phyloP scores from a whole-genome alignment of 192 early-diverging fungal species.

The Rhizoclosmatium sp. region DNA sequence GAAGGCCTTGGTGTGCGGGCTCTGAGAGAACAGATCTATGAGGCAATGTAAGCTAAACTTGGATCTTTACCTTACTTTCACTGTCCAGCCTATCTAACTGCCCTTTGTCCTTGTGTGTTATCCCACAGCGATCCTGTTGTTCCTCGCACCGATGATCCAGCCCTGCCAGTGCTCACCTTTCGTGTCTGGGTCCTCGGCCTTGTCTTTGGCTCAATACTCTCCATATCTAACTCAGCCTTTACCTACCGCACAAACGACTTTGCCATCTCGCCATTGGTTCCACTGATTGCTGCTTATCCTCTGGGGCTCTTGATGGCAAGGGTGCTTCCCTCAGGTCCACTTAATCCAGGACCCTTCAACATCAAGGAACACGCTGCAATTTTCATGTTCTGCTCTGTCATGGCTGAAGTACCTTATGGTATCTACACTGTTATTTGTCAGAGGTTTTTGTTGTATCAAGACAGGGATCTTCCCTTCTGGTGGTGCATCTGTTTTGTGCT shows the following conservation, averaged over 20 bases:
- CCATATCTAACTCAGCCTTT: slow-evolving; percentile 39
- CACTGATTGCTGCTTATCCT: slow-evolving; percentile 75
- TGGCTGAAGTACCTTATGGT: not conserved
- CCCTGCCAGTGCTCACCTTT: slow-evolving; percentile 39
- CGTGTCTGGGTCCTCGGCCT: slow-evolving; percentile 36
- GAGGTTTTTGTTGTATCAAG: not conserved
- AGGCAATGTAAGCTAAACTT: not conserved
- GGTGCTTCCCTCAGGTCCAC: slow-evolving; percentile 52
- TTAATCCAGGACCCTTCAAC: slow-evolving; percentile 70
- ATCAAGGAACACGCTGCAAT: slow-evolving; percentile 88
- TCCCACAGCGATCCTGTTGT: not conserved
- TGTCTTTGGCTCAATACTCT: slow-evolving; percentile 13
- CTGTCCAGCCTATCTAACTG: too few relatives aligned
- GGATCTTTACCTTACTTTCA: too few relatives aligned
- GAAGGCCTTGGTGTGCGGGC: too few relatives aligned
- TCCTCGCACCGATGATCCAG: slow-evolving; percentile 39
- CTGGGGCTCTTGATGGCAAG: slow-evolving; percentile 52
- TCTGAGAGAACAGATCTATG: not conserved
- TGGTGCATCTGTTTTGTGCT: slow-evolving; percentile 20
- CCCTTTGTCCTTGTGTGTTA: too few relatives aligned
- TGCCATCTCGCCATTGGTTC: slow-evolving; percentile 66
- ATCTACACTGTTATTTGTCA: not conserved
- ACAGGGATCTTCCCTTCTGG: not conserved
- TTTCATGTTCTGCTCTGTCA: slow-evolving; percentile 1
- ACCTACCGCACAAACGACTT: slow-evolving; percentile 51